These are phyloP conservation scores for Penicillium griseofulvum DNA, from an alignment of 2,329 filamentous ascomycete species.

Conservation along the genomic window DNA sequence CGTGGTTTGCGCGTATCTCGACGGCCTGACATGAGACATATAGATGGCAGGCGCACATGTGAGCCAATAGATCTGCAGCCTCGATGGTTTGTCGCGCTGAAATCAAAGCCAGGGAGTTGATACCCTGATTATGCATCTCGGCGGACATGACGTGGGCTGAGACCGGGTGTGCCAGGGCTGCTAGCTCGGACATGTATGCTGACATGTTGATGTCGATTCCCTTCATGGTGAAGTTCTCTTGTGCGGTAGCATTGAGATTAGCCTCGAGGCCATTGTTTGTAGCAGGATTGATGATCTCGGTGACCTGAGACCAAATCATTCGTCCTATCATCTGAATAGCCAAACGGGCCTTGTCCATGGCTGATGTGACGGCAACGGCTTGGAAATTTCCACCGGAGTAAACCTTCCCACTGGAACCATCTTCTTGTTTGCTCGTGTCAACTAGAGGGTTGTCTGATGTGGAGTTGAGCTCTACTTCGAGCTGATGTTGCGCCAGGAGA, in stretches of 20 bases:
- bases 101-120: conserved; percentile 65
- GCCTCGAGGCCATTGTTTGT: conserved; percentile 62
- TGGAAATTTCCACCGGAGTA: conserved; percentile 69
- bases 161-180: conserved; percentile 61
- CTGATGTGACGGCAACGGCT: conserved; percentile 60
- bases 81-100: conserved; percentile 57
- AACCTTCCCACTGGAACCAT: conserved; percentile 36
- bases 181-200: conserved; percentile 62
- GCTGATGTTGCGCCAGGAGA: conserved; percentile 54
- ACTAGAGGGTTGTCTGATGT: conserved; percentile 67
- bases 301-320: conserved; percentile 63
- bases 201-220: conserved; percentile 66
- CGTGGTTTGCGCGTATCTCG: conserved; percentile 45
- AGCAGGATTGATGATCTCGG: conserved; percentile 61
- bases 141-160: conserved; percentile 62
- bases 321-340: conserved; percentile 56
- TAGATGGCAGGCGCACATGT: conserved; percentile 57
- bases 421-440: conserved; percentile 36
- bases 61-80: conserved; percentile 55
- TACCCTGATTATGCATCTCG: conserved; percentile 65
- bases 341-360: conserved; percentile 60
- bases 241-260: conserved; percentile 60
- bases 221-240: conserved; percentile 59
- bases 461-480: conserved; percentile 63
- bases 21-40: conserved; percentile 60